Percentiles rank a stretch among this genome's conserved stretches.
Conservation (phyloP, 2,329 filamentous ascomycete genomes). For the Cordyceps cicadae region DNA sequence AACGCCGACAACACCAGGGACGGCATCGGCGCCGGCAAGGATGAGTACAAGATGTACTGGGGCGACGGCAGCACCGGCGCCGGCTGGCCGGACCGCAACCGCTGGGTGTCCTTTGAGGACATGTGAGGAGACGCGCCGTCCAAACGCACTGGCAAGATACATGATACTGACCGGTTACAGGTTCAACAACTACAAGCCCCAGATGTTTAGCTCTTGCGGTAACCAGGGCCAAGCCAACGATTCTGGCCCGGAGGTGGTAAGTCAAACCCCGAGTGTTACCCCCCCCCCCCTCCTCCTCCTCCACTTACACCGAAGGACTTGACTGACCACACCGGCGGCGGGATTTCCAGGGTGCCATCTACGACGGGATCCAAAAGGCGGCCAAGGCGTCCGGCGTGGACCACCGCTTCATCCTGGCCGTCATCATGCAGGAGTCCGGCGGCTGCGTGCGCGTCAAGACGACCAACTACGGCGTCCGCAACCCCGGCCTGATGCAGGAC, state of each 20-base stretch:
- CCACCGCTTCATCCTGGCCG: conserved; percentile 34
- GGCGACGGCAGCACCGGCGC: conserved; percentile 21
- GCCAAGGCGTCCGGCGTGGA: conserved; percentile 24
- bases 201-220: conserved; percentile 17
- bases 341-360: conserved; percentile 17
- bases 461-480: conserved; percentile 31
- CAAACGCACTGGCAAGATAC: neutral
- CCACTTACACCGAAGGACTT: neutral
- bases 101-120: conserved; percentile 23
- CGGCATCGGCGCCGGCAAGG: conserved; percentile 17
- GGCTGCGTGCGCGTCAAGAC: conserved; percentile 35
- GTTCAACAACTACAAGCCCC: conserved; percentile 21
- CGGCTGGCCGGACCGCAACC: conserved; percentile 23
- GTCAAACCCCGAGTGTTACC: neutral
- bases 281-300: too few relatives aligned
- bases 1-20: conserved; percentile 13
- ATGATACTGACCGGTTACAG: neutral
- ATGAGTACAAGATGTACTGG: conserved; percentile 23
- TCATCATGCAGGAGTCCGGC: conserved; percentile 36
- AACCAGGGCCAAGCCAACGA: conserved; percentile 14
- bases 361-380: conserved; percentile 25
- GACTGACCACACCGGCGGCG: neutral
- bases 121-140: conserved; percentile 15
- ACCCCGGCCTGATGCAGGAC: conserved; percentile 35
- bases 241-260: conserved; percentile 17